phyloP scores from a whole-genome alignment of 2,329 filamentous ascomycete species.

The Neofusicoccum cordaticola region DNA sequence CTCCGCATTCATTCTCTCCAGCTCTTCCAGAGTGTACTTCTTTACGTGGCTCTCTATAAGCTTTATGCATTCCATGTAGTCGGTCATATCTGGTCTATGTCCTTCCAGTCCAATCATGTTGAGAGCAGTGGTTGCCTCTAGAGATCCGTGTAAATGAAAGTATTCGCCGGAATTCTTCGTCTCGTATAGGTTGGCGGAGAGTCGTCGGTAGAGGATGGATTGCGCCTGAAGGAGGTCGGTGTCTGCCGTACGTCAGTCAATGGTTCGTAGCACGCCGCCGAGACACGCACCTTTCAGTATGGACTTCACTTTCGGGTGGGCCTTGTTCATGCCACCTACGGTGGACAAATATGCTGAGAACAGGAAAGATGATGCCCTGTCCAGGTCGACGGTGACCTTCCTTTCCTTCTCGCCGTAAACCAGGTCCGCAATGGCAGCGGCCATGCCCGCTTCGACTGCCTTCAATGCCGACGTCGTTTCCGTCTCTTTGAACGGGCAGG shows the following conservation, averaged over 20 bases:
- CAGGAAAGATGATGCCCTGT: constrained; percentile 53
- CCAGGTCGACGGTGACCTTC: constrained; percentile 52
- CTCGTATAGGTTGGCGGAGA: constrained; percentile 70
- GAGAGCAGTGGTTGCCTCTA: constrained; percentile 67
- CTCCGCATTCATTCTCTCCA: constrained; percentile 42
- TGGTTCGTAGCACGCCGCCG: not conserved
- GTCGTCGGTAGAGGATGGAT: constrained; percentile 66
- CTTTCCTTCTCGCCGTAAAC: constrained; percentile 47
- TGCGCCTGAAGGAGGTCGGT: constrained; percentile 70
- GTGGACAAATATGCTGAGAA: constrained; percentile 59
- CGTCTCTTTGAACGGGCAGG: constrained; percentile 51
- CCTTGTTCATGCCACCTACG: constrained; percentile 50
- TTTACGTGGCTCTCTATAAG: constrained; percentile 43
- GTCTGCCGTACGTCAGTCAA: constrained; percentile 47
- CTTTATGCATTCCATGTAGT: constrained; percentile 41
- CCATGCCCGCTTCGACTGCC: constrained; percentile 59
- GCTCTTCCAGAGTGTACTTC: constrained; percentile 36
- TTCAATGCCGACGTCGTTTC: constrained; percentile 57
- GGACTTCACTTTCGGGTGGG: constrained; percentile 44
- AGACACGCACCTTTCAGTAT: constrained; percentile 40
- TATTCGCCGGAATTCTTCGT: constrained; percentile 65
- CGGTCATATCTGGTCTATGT: constrained; percentile 57
- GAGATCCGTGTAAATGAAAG: constrained; percentile 73
- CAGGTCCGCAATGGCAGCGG: constrained; percentile 58
- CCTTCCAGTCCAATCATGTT: constrained; percentile 67